A percentile compares a stretch with the other conserved stretches of the same genome.
Conservation (phyloP, 129 eudicot genomes). For the Daucus carota region DNA sequence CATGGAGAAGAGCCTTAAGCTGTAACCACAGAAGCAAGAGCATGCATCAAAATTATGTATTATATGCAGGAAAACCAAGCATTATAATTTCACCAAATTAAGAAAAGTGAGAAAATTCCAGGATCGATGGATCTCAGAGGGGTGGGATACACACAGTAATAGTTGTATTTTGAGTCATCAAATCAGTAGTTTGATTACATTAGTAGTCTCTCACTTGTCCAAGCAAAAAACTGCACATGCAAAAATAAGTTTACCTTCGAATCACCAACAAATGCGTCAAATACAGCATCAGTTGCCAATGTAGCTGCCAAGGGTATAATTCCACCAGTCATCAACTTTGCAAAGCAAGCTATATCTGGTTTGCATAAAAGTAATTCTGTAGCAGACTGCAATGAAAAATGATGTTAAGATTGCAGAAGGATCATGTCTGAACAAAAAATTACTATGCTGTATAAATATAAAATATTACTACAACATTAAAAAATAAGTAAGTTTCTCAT, state of each 20-base stretch:
- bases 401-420: background rate
- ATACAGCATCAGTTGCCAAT: slow-evolving; percentile 71
- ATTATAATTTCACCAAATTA: background rate
- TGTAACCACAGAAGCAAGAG: slow-evolving; percentile 22
- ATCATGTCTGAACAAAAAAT: background rate
- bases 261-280: slow-evolving; percentile 77
- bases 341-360: slow-evolving; percentile 92
- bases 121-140: background rate
- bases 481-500: background rate
- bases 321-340: slow-evolving; percentile 98
- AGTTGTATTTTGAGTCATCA: background rate
- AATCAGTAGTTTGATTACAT: background rate
- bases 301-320: slow-evolving; percentile 86
- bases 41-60: slow-evolving; percentile 2
- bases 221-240: background rate
- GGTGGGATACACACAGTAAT: no score
- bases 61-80: background rate
- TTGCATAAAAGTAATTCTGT: slow-evolving; percentile 71
- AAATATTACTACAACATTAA: background rate
- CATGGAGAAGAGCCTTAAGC: slow-evolving; percentile 90
- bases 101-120: background rate
- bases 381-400: slow-evolving; percentile 58
- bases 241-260: slow-evolving; percentile 51
- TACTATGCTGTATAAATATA: no score
- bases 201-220: background rate